phyloP scores from a whole-genome alignment of 2,329 filamentous ascomycete species.

The Colletotrichum sp. region DNA sequence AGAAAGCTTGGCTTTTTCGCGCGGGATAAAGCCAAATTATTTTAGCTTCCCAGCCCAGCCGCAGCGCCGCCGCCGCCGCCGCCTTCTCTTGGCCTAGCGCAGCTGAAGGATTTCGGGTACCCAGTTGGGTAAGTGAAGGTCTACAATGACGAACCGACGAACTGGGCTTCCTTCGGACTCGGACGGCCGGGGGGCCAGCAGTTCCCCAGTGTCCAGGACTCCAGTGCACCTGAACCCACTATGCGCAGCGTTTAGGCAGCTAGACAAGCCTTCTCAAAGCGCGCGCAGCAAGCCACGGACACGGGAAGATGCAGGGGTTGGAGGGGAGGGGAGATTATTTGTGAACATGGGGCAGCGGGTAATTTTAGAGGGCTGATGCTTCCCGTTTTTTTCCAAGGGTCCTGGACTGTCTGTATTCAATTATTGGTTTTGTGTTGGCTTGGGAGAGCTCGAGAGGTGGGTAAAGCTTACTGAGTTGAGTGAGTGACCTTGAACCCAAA shows the following conservation, averaged over 20 bases:
- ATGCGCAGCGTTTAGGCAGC: not conserved
- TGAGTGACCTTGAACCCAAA: not conserved
- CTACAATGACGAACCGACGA: not conserved
- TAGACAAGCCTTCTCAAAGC: not conserved
- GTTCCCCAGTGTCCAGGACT: not conserved
- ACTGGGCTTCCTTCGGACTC: not conserved
- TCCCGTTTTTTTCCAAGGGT: not conserved
- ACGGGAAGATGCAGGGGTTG: not conserved
- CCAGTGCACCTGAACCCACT: not conserved
- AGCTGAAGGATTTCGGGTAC: not conserved
- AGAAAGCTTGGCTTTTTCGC: not conserved
- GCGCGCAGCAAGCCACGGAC: not conserved
- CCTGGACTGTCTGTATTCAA: not conserved
- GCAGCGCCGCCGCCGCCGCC: not conserved
- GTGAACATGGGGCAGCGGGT: not conserved
- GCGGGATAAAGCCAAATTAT: not conserved
- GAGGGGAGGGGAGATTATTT: not conserved
- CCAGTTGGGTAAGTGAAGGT: not conserved
- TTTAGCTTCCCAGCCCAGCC: not conserved
- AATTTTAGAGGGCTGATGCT: not conserved
- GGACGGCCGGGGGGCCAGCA: not conserved
- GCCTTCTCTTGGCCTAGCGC: not conserved
- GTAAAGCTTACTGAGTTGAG: not conserved
- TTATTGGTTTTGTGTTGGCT: not conserved
- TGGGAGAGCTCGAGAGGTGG: not conserved